A percentile compares a stretch with the other conserved stretches of the same genome.
These are phyloP conservation scores for Aechmea fasciata DNA, from an alignment of 176 grass and related monocot species.

Conservation along the genomic window DNA sequence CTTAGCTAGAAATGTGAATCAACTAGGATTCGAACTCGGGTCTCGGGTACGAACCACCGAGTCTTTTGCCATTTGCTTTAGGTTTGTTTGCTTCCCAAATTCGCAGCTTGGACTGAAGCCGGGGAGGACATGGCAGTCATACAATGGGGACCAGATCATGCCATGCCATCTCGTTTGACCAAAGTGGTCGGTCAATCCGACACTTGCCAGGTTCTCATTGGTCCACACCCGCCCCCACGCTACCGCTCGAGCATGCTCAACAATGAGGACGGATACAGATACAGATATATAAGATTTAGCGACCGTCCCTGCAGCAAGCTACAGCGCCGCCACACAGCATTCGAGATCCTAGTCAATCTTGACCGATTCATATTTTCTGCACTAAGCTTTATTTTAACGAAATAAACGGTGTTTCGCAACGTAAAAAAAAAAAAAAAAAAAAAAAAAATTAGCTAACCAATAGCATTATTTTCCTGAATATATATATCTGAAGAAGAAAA, in stretches of 20 bases:
- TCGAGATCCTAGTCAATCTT: too few species aligned
- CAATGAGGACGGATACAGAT: neutral
- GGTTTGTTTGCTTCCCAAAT: too few species aligned
- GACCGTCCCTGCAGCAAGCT: too few species aligned
- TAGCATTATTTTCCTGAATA: neutral
- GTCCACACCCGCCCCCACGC: neutral
- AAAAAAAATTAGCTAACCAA: neutral
- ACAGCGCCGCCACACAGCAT: too few species aligned
- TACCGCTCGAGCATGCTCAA: neutral
- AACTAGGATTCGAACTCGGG: too few species aligned
- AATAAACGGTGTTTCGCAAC: too few species aligned
- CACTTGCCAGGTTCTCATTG: neutral
- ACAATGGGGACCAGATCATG: neutral
- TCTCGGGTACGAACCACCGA: too few species aligned
- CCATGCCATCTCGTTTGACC: neutral
- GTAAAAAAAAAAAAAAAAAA: too few species aligned
- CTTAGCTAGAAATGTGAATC: too few species aligned
- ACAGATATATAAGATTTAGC: neutral
- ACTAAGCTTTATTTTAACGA: too few species aligned
- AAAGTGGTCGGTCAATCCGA: neutral
- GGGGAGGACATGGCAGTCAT: neutral
- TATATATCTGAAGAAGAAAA: neutral
- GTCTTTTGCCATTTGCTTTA: too few species aligned
- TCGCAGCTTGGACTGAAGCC: neutral
- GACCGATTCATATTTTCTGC: too few species aligned